Evolutionary conservation across 805 yeast genomes (phyloP), one percentile per base, ranked within the genome.

Genomic region (Saccharomyces jurei): DNA sequence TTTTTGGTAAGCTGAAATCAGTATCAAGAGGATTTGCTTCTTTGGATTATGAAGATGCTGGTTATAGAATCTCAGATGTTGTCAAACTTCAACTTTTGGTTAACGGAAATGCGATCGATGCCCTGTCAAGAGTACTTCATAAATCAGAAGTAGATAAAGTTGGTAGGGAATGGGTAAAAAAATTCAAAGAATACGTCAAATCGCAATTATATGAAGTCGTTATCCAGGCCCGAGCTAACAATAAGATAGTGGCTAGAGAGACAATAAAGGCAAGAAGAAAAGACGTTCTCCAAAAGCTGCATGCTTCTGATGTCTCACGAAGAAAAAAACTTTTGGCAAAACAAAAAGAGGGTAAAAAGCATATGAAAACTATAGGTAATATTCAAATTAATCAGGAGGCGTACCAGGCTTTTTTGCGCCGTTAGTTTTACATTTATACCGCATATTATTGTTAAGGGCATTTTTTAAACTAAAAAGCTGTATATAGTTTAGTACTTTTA

Each of bases 301-400:
- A 92, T 70, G 99, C 98, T 0, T 84, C 96, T 21, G 99, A 92
- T 74, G 81, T 91, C 32, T 81, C 95, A 0, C 79, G 99, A 73
- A 78, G 96, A 58, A 90, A 90, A 75, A 92, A 92, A 71, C 77
- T 92, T 60, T 74, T 92, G 52, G 89, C 80, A 53, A 86, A 87
- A 63, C 99, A 92, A 65, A 92, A 91, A 69, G 96, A 89, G 66
- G 99, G 99, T 41, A 94, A 94, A 72, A 89, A 87, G 71, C 79
- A 78, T 57, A 77, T 92, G 85, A 86, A 86, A 70, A 77, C 86
- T 14, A 77, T 84, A 13, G 98, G 98, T 13, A 81, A 82, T 52
- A 87, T 92, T 17, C 74, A 78, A 46, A 86, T 92, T 51, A 83
- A 87, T 57, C 86, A 85, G 56, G 95, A 89, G 60, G 96, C 96